phyloP scores from a whole-genome alignment of 1,284 basidiomycete species.

The Bondarzewia mesenterica region DNA sequence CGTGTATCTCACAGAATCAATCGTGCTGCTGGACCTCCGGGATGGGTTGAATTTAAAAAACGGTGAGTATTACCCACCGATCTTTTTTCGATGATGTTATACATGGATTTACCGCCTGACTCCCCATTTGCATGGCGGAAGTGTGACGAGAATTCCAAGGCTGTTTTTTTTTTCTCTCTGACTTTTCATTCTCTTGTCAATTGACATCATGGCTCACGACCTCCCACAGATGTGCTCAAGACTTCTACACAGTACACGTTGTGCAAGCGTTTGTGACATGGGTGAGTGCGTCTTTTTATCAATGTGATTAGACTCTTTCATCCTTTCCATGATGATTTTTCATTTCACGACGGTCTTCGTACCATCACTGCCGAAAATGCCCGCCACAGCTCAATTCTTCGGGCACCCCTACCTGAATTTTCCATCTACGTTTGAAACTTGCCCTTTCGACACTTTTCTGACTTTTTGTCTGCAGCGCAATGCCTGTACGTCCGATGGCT shows the following conservation, averaged over 20 bases:
- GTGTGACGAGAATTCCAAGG: conserved; percentile 67
- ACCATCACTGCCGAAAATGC: conserved; percentile 73
- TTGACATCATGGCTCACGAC: background rate
- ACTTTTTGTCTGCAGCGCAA: conserved; percentile 1
- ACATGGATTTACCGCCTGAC: conserved; percentile 77
- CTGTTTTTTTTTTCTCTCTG: conserved; percentile 53
- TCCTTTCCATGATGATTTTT: conserved; percentile 37
- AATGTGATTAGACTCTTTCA: background rate
- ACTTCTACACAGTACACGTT: no score
- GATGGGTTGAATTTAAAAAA: no score
- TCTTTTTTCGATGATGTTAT: conserved; percentile 39
- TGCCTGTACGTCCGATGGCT: background rate
- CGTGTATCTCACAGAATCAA: no score
- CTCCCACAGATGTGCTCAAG: no score
- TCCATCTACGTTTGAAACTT: background rate
- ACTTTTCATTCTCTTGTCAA: background rate
- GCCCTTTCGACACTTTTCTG: conserved; percentile 1
- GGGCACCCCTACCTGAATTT: conserved; percentile 70
- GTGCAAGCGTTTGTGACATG: no score
- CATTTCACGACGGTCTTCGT: conserved; percentile 92
- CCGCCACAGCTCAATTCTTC: conserved; percentile 80
- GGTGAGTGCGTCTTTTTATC: no score
- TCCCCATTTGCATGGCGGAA: conserved; percentile 26
- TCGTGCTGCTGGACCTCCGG: no score
- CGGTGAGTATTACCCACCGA: conserved; percentile 7